Conservation (phyloP, 2,329 filamentous ascomycete genomes). For the Bisporella sp. region DNA sequence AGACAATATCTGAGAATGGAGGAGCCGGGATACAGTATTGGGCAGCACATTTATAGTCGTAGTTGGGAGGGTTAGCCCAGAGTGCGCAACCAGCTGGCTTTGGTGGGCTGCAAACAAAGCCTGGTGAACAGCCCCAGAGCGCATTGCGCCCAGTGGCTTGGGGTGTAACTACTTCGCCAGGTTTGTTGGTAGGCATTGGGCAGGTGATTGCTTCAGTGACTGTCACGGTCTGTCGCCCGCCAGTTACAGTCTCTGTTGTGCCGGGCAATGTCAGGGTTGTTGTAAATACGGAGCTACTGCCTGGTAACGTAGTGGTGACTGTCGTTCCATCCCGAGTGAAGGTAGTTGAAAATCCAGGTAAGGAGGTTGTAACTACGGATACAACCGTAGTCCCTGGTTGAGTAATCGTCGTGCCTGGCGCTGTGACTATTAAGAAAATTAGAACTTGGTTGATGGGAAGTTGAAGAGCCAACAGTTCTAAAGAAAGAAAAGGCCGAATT, state of each 20-base stretch:
- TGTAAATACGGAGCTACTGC: conserved; percentile 2
- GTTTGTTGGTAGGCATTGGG: conserved; percentile 18
- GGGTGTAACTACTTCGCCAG: conserved; percentile 10
- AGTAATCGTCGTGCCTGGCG: background rate
- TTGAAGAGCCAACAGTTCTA: too few relatives aligned
- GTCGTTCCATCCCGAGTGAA: conserved; percentile 2
- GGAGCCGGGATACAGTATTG: conserved; percentile 32
- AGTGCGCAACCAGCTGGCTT: conserved; percentile 33
- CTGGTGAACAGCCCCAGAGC: conserved; percentile 37
- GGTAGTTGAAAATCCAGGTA: background rate
- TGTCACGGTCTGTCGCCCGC: conserved; percentile 5
- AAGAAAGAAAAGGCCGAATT: too few relatives aligned
- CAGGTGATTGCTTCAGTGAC: conserved; percentile 9
- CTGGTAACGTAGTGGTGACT: conserved; percentile 1
- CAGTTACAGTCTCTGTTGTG: conserved; percentile 5
- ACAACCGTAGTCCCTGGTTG: conserved; percentile 2
- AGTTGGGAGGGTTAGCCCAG: conserved; percentile 32
- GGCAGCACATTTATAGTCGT: conserved; percentile 32
- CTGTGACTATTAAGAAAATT: too few relatives aligned
- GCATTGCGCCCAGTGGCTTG: conserved; percentile 21
- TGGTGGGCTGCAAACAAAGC: conserved; percentile 33
- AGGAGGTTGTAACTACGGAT: conserved; percentile 2
- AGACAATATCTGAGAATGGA: conserved; percentile 26
- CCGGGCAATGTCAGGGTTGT: conserved; percentile 10
- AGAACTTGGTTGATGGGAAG: too few relatives aligned